Conservation (phyloP, 1,284 basidiomycete genomes). For the Cerrena zonata region DNA sequence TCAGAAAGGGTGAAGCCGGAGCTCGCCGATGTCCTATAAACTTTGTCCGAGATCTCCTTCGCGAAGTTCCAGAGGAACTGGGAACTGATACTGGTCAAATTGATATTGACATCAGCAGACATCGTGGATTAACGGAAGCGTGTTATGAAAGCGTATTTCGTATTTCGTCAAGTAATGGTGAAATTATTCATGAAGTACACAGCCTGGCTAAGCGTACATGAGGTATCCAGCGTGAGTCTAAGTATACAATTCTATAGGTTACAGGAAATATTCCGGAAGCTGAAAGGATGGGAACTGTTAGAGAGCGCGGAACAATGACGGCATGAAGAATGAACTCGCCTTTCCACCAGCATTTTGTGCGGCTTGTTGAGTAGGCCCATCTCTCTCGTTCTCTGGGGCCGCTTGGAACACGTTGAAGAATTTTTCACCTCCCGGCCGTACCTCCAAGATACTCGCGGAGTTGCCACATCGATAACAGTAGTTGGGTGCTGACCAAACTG, state of each 20-base stretch:
- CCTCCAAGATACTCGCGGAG: slow-evolving; percentile 92
- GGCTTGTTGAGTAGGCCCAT: slow-evolving; percentile 71
- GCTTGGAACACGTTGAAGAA: slow-evolving; percentile 99
- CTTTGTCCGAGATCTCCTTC: background rate
- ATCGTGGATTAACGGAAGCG: background rate
- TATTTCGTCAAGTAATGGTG: background rate
- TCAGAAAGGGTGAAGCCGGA: background rate
- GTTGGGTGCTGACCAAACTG: slow-evolving; percentile 98
- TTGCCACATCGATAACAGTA: slow-evolving; percentile 99
- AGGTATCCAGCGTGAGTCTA: background rate
- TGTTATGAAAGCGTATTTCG: background rate
- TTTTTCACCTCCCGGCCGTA: slow-evolving; percentile 83
- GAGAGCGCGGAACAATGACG: background rate
- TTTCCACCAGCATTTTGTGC: slow-evolving; percentile 65
- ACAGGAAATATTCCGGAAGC: slow-evolving; percentile 23
- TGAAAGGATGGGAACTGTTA: slow-evolving; percentile 1
- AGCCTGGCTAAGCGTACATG: background rate
- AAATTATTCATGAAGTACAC: too few species aligned
- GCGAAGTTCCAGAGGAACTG: background rate
- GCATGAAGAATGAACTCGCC: slow-evolving; percentile 36
- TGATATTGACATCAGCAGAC: too few species aligned
- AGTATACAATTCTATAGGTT: slow-evolving; percentile 4
- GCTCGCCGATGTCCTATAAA: background rate
- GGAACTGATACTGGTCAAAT: too few species aligned
- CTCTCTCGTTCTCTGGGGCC: slow-evolving; percentile 93